These are phyloP conservation scores for Curvularia spicifera DNA, from an alignment of 2,329 filamentous ascomycete genomes.

Conservation along the genomic window DNA sequence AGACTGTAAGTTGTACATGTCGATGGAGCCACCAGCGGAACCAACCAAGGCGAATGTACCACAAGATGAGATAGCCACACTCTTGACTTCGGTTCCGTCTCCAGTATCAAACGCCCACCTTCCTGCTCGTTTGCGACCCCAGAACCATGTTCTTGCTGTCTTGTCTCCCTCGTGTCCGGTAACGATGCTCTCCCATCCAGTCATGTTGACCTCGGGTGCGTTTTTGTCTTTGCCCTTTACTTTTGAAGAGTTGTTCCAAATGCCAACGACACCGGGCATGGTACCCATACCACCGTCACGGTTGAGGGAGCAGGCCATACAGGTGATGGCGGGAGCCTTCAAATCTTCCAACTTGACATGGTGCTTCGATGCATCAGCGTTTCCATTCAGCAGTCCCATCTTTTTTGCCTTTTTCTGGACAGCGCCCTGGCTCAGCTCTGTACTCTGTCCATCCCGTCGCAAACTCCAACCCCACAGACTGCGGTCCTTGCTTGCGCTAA, in stretches of 20 bases:
- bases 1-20: conserved; percentile 97
- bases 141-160: conserved; percentile 94
- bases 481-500: conserved; percentile 87
- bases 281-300: conserved; percentile 93
- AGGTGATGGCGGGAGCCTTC: conserved; percentile 90
- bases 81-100: conserved; percentile 80
- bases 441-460: conserved; percentile 90
- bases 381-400: conserved; percentile 70
- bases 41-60: conserved; percentile 93
- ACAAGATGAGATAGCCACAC: conserved; percentile 86
- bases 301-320: conserved; percentile 89
- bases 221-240: conserved; percentile 68
- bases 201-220: conserved; percentile 75
- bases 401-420: conserved; percentile 91
- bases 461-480: conserved; percentile 97
- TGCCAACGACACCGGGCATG: conserved; percentile 74
- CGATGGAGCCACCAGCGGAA: conserved; percentile 80
- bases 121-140: conserved; percentile 91
- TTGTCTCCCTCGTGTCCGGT: conserved; percentile 88
- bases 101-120: conserved; percentile 90
- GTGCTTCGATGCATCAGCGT: conserved; percentile 64
- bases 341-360: conserved; percentile 72
- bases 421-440: conserved; percentile 89
- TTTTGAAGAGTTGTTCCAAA: conserved; percentile 79
- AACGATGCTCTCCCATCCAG: conserved; percentile 96